Evolutionary conservation across 2,329 filamentous ascomycete genomes (phyloP).

Genomic region (Sarocladium oryzae): DNA sequence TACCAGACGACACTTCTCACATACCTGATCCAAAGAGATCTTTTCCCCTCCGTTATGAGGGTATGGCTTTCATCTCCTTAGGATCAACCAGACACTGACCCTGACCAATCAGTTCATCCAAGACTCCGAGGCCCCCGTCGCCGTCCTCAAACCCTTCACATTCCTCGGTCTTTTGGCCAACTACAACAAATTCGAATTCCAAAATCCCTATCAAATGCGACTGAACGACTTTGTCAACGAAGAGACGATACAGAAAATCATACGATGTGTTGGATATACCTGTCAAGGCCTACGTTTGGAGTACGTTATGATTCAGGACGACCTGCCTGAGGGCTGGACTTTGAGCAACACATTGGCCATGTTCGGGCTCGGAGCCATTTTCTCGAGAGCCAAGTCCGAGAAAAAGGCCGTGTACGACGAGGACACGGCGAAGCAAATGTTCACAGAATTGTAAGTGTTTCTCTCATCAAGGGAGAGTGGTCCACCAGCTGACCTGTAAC

Average conservation of each 20-base stretch:
- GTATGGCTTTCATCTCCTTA: slow-evolving; percentile 39
- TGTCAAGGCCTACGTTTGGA: slow-evolving; percentile 62
- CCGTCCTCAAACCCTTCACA: slow-evolving; percentile 68
- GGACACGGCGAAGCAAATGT: slow-evolving; percentile 77
- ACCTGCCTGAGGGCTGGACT: slow-evolving; percentile 84
- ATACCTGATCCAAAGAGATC: slow-evolving; percentile 89
- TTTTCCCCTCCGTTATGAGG: slow-evolving; percentile 94
- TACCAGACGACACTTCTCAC: slow-evolving; percentile 92
- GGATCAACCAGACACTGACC: neutral
- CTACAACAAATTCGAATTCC: slow-evolving; percentile 99
- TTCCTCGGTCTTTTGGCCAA: slow-evolving; percentile 85
- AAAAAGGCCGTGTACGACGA: slow-evolving; percentile 55
- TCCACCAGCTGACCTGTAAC: too few species aligned
- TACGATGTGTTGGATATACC: slow-evolving; percentile 66
- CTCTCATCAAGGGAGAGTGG: too few species aligned
- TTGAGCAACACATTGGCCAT: slow-evolving; percentile 73
- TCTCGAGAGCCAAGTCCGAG: slow-evolving; percentile 60
- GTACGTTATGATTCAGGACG: slow-evolving; percentile 83
- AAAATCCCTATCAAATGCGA: slow-evolving; percentile 89
- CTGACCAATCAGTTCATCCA: slow-evolving; percentile 60
- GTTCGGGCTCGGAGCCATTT: slow-evolving; percentile 74
- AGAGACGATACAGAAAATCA: slow-evolving; percentile 72
- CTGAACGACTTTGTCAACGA: slow-evolving; percentile 96
- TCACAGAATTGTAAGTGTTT: slow-evolving; percentile 65
- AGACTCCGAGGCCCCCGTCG: slow-evolving; percentile 60